These are phyloP conservation scores for Pelargonium nanum DNA, from an alignment of 345 rosid species.

Conservation along the genomic window DNA sequence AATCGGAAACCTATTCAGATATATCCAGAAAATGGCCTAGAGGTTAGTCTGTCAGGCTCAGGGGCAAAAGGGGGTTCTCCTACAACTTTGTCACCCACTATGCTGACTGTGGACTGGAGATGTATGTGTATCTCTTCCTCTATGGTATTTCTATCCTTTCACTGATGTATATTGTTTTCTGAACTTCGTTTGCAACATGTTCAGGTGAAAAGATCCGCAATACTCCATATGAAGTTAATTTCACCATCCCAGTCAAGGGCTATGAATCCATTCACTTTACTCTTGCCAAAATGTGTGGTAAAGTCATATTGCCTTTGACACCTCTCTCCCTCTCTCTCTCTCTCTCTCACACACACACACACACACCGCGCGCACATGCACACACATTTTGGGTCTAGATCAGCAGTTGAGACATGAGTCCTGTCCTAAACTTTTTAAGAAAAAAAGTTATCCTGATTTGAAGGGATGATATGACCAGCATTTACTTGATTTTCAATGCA, in stretches of 20 bases:
- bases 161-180: slow-evolving; percentile 7
- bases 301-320: slow-evolving; percentile 16
- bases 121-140: slow-evolving; percentile 34
- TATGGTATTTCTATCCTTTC: slow-evolving; percentile 1
- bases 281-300: slow-evolving; percentile 85
- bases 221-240: slow-evolving; percentile 63
- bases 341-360: too few species aligned
- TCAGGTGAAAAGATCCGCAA: slow-evolving; percentile 50
- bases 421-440: too few species aligned
- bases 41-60: slow-evolving; percentile 55
- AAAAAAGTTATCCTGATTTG: too few species aligned
- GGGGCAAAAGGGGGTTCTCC: slow-evolving; percentile 57
- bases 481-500: too few species aligned
- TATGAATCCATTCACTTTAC: slow-evolving; percentile 70
- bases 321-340: background rate
- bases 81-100: slow-evolving; percentile 77
- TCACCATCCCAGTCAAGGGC: slow-evolving; percentile 69
- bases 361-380: too few species aligned
- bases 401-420: too few species aligned
- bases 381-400: too few species aligned
- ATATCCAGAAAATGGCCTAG: slow-evolving; percentile 62
- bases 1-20: slow-evolving; percentile 26
- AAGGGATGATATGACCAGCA: too few species aligned
- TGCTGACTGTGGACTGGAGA: slow-evolving; percentile 68
- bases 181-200: slow-evolving; percentile 15